Evolutionary conservation across 495 filamentous ascomycete species (phyloP).

Genomic region (Neurospora sp.): DNA sequence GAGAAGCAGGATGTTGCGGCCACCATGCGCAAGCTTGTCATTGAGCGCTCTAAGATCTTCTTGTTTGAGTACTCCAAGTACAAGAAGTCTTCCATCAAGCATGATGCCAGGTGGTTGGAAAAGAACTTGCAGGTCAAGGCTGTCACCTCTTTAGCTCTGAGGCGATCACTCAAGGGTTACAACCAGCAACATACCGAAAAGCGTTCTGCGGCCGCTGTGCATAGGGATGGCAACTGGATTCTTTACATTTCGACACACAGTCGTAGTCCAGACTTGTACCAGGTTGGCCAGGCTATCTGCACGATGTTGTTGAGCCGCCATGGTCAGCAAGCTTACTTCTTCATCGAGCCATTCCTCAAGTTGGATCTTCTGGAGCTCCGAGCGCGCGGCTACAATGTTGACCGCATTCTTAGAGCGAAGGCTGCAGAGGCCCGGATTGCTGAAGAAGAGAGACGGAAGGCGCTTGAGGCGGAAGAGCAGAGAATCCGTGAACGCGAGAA

Average conservation of each 20-base stretch:
- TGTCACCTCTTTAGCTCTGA: slow-evolving; percentile 64
- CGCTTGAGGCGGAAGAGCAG: slow-evolving; percentile 63
- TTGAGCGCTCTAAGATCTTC: slow-evolving; percentile 81
- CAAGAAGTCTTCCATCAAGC: slow-evolving; percentile 59
- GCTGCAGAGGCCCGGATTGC: slow-evolving; percentile 76
- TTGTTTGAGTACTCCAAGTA: slow-evolving; percentile 56
- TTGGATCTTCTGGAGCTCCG: slow-evolving; percentile 64
- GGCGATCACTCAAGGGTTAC: slow-evolving; percentile 59
- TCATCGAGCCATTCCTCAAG: slow-evolving; percentile 78
- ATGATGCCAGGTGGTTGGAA: slow-evolving; percentile 82
- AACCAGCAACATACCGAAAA: slow-evolving; percentile 56
- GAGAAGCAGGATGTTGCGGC: slow-evolving; percentile 37
- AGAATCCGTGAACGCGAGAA: slow-evolving; percentile 52
- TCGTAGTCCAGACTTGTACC: slow-evolving; percentile 61
- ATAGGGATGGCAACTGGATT: slow-evolving; percentile 20
- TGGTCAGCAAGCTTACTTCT: slow-evolving; percentile 72
- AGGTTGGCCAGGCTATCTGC: slow-evolving; percentile 78
- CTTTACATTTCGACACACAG: slow-evolving; percentile 43
- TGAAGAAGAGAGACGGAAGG: slow-evolving; percentile 66
- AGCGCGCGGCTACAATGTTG: slow-evolving; percentile 85
- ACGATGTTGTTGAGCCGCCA: slow-evolving; percentile 71
- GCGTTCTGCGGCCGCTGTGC: slow-evolving; percentile 49
- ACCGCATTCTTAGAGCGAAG: slow-evolving; percentile 76
- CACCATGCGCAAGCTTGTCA: slow-evolving; percentile 63
- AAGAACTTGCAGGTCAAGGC: slow-evolving; percentile 69